Percentiles rank a stretch among this genome's conserved stretches.
Conservation (phyloP, 176 grass and related monocot species). For the Neostapfia colusana region DNA sequence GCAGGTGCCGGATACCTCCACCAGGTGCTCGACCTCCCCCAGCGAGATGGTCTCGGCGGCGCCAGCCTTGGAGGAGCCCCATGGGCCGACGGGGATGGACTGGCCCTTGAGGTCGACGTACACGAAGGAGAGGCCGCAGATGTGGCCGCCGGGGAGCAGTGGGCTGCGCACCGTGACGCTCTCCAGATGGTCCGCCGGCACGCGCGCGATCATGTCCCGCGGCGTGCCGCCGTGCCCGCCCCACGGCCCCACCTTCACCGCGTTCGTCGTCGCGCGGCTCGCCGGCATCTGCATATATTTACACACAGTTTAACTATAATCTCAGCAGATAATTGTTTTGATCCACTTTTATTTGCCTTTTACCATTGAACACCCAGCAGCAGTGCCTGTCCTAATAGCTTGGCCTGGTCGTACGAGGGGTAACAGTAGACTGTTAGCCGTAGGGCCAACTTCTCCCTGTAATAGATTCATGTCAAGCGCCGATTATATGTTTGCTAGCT, state of each 20-base stretch:
- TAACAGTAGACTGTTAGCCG: neutral
- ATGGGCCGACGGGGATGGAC: neutral
- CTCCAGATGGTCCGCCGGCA: neutral
- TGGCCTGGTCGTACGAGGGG: neutral
- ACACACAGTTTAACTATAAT: neutral
- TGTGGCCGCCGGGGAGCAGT: neutral
- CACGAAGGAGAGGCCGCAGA: neutral
- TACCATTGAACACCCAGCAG: neutral
- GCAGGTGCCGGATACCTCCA: neutral
- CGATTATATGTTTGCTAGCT: neutral
- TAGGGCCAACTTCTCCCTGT: neutral
- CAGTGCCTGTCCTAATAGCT: neutral
- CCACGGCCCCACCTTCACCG: neutral
- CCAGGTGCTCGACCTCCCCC: neutral
- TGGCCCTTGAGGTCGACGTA: neutral
- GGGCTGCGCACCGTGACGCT: neutral
- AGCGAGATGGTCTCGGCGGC: neutral
- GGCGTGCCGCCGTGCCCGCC: neutral
- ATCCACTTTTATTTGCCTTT: neutral
- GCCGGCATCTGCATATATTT: neutral
- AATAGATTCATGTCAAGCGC: neutral
- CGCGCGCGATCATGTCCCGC: neutral
- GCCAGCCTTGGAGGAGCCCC: neutral
- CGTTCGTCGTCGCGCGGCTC: neutral
- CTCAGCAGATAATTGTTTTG: neutral